phyloP scores from a whole-genome alignment of 73 alveolate species.

The Symbiodinium pilosum region DNA sequence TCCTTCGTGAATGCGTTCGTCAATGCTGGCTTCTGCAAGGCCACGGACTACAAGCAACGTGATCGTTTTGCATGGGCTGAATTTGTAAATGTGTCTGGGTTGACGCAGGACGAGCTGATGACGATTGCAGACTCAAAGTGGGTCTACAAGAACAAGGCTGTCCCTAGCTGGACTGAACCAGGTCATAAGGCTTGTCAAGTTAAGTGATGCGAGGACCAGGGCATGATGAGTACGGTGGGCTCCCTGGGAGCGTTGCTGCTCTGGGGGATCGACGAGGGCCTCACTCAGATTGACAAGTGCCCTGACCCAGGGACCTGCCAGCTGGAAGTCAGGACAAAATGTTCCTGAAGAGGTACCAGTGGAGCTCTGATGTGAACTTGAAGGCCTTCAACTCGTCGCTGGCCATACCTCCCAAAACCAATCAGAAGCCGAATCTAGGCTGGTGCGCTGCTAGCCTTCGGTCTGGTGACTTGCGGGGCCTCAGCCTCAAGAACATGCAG shows the following conservation, averaged over 20 bases:
- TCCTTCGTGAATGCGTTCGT: conserved; percentile 99
- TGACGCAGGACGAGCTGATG: conserved; percentile 83
- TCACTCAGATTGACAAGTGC: conserved; percentile 98
- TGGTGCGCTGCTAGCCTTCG: conserved; percentile 98
- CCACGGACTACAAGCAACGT: neutral
- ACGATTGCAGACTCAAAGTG: conserved; percentile 84
- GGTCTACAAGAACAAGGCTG: conserved; percentile 95
- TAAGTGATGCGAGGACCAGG: conserved; percentile 43
- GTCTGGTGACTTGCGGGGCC: conserved; percentile 95
- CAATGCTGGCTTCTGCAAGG: conserved; percentile 99
- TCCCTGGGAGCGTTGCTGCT: conserved; percentile 95
- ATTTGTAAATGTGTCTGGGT: neutral
- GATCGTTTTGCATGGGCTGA: neutral
- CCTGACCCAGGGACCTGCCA: conserved; percentile 56
- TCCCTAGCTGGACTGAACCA: neutral
- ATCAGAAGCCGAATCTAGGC: conserved; percentile 91
- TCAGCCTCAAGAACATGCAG: neutral
- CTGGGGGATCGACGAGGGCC: conserved; percentile 99
- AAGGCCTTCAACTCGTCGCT: neutral
- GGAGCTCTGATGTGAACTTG: conserved; percentile 79
- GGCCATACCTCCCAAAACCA: neutral
- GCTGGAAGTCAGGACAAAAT: neutral
- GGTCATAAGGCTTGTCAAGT: neutral
- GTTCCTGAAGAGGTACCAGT: conserved; percentile 43
- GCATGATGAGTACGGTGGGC: conserved; percentile 95